These are phyloP conservation scores for Colletotrichum siamense DNA, from an alignment of 2,329 filamentous ascomycete species.

Conservation along the genomic window DNA sequence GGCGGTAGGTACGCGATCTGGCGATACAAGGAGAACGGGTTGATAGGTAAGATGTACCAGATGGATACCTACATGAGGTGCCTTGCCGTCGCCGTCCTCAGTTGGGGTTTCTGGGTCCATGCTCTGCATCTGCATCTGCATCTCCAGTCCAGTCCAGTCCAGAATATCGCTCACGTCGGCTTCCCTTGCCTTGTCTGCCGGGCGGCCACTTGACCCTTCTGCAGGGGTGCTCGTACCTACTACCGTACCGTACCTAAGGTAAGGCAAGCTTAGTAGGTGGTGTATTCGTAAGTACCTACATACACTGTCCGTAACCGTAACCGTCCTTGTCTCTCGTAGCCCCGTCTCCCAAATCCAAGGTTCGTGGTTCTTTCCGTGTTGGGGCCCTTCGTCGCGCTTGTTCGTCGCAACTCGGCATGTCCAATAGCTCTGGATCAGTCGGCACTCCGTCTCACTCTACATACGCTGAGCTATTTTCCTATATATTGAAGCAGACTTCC, in stretches of 20 bases:
- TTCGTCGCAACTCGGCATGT: neutral
- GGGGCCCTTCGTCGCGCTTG: neutral
- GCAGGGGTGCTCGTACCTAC: neutral
- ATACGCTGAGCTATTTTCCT: neutral
- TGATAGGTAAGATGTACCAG: neutral
- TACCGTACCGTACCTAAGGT: neutral
- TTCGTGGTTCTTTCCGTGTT: neutral
- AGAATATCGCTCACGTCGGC: constrained; percentile 10
- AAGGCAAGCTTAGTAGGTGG: neutral
- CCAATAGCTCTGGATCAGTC: constrained; percentile 7
- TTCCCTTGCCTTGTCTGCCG: neutral
- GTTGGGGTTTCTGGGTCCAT: neutral
- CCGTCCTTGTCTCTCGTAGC: neutral
- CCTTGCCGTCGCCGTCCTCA: neutral
- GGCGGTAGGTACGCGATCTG: neutral
- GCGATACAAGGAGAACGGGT: neutral
- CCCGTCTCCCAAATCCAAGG: neutral
- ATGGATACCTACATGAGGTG: neutral
- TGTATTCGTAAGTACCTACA: neutral
- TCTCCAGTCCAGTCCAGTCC: neutral
- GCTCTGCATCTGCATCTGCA: neutral
- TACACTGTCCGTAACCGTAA: neutral
- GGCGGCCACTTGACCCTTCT: neutral
- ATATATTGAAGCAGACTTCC: neutral
- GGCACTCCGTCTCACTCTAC: neutral